Conservation (phyloP, 371 early-diverging fungal species). For the Syncephalastrum monosporum region DNA sequence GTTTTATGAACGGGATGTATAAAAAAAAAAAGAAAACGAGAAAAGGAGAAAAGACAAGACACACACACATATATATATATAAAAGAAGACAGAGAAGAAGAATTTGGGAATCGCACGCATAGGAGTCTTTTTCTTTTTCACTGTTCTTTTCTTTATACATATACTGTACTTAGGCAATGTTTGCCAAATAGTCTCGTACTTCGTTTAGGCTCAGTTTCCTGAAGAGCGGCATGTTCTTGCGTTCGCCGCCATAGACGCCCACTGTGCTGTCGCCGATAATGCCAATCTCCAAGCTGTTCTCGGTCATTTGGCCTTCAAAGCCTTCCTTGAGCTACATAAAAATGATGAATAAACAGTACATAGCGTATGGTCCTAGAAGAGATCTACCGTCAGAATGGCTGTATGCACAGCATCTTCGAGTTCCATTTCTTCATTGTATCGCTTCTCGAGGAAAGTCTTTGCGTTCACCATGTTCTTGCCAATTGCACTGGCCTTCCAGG, state of each 20-base stretch:
- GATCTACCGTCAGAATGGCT: constrained; percentile 83
- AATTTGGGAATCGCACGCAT: constrained; percentile 8
- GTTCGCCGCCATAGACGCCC: constrained; percentile 59
- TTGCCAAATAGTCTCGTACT: constrained; percentile 95
- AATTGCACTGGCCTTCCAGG: constrained; percentile 98
- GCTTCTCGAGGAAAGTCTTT: constrained; percentile 97
- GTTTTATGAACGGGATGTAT: constrained; percentile 15
- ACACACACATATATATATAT: neutral
- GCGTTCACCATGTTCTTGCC: constrained; percentile 99
- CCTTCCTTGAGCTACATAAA: constrained; percentile 86
- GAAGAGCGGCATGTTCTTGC: constrained; percentile 66
- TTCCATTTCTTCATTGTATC: constrained; percentile 91
- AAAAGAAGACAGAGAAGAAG: constrained; percentile 4
- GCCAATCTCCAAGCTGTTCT: constrained; percentile 93
- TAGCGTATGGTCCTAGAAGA: no score
- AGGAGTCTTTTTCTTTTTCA: neutral
- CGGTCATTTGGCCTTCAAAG: constrained; percentile 95
- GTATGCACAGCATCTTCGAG: constrained; percentile 98
- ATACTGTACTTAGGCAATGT: constrained; percentile 66
- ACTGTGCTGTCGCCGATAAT: constrained; percentile 70
- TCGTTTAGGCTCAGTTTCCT: constrained; percentile 75
- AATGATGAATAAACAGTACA: neutral
- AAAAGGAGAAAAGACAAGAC: constrained; percentile 4
- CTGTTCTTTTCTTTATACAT: neutral
- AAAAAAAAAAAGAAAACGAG: constrained; percentile 14